Evolutionary conservation across 345 rosid species (phyloP), one percentile per base, ranked within the genome.

Genomic region (Populus alba): DNA sequence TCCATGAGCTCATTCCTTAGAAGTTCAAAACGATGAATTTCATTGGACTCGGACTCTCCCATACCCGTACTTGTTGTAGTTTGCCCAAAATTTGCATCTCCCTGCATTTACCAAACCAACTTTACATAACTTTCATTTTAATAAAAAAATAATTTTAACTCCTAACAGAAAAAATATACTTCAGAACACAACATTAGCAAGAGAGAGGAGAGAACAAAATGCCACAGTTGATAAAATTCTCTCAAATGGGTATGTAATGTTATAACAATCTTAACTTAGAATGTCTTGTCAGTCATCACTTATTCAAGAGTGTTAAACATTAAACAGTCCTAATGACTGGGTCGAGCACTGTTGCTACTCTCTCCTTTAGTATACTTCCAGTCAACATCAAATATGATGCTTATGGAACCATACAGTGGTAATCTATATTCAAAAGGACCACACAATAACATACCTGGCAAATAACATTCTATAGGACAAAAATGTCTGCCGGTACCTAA

Each of bases 1-100:
- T 96, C 97, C 75, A 94, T 90, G 39, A 96, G 90, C 83, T 96
- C 99, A 76, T 86, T 94, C 85, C 94, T 90, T 38, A 96, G 80
- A 77, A 89, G 82, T 84, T 94, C 97, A 37, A 92, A 96, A 35
- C 98, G 91, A 74, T 66, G 86, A 62, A 96, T 88, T 78, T 93
- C 98, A 87, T 78, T 84, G 49, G 90, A 88, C 78, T 88, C 91
- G 5, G 91, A 83, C 73, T 82, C 86, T 38, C 66, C 73, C 74
- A 80, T 73, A 80, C 75, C 85, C 67, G 68, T 75, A 78, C 61
- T 81, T 81, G 86, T 76, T 73, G 76, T 79, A 38, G 74, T 80
- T 80, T 81, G 80, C 81, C 80, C 82, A 66, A 43, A 39, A 75
- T 69, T 68, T 71, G 86, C 89, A 82, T 88, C 83, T 65, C 78